Percentiles rank a stretch among this genome's conserved stretches.
These are phyloP conservation scores for Fusarium tjaetaba DNA, from an alignment of 2,329 filamentous ascomycete genomes.

Conservation along the genomic window DNA sequence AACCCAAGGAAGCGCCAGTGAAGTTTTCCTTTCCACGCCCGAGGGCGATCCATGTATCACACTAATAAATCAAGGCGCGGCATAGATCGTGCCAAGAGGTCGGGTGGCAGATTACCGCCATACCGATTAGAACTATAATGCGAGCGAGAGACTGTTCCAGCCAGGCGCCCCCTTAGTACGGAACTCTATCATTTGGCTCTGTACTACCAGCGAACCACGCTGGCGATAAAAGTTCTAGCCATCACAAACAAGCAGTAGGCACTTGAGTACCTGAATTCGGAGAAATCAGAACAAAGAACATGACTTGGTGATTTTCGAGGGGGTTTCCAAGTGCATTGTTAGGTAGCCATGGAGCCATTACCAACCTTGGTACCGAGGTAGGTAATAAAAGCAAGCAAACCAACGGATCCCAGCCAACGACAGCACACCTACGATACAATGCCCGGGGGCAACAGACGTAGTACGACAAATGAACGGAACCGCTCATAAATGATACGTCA, in stretches of 20 bases:
- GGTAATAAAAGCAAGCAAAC: conserved; percentile 2
- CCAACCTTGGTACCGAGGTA: neutral
- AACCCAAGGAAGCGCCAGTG: neutral
- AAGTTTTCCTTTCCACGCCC: neutral
- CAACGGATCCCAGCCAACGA: conserved; percentile 2
- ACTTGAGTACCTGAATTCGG: neutral
- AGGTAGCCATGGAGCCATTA: neutral
- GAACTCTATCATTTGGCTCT: conserved; percentile 3
- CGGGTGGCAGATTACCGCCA: conserved; percentile 20
- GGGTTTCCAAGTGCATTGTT: neutral
- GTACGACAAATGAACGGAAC: conserved; percentile 13
- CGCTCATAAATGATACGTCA: conserved; percentile 19
- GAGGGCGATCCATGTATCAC: neutral
- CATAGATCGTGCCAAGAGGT: conserved; percentile 27
- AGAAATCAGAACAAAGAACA: conserved; percentile 10
- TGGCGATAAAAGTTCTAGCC: neutral
- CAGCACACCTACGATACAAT: neutral
- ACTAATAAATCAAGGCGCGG: neutral
- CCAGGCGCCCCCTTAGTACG: neutral
- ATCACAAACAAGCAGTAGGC: neutral
- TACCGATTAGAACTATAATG: neutral
- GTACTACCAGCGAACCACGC: neutral
- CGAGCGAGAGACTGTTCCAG: neutral
- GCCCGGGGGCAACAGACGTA: neutral
- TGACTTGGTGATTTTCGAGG: neutral